A percentile compares a stretch with the other conserved stretches of the same genome.
phyloP scores from a whole-genome alignment of 2,329 filamentous ascomycete species.

The Xylaria sp. region DNA sequence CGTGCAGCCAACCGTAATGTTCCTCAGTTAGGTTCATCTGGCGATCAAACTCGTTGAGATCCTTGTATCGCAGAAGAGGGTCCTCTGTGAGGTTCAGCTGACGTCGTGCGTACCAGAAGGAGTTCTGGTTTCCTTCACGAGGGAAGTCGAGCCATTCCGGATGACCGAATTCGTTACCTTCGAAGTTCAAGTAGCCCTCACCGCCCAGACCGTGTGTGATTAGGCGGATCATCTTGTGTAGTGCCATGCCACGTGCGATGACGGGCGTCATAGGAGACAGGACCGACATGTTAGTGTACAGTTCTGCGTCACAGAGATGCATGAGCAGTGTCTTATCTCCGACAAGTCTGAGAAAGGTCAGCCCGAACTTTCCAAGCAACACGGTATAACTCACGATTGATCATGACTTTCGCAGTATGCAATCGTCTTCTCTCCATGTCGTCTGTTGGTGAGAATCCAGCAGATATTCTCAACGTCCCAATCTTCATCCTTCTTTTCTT shows the following conservation, averaged over 20 bases:
- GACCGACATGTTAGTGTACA: conserved; percentile 97
- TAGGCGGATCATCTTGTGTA: conserved; percentile 98
- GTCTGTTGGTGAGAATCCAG: conserved; percentile 89
- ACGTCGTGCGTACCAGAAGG: conserved; percentile 92
- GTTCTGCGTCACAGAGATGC: conserved; percentile 95
- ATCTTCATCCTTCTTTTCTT: conserved; percentile 88
- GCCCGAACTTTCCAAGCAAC: conserved; percentile 13
- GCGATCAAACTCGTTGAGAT: conserved; percentile 92
- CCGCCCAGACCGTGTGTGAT: conserved; percentile 91
- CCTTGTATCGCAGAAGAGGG: conserved; percentile 83
- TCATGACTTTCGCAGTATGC: conserved; percentile 98
- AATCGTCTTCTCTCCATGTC: conserved; percentile 97
- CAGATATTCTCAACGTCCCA: conserved; percentile 91
- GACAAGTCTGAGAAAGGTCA: conserved; percentile 72
- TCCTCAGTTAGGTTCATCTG: conserved; percentile 89
- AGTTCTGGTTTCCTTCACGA: conserved; percentile 90
- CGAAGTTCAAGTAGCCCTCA: conserved; percentile 98
- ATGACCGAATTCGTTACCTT: conserved; percentile 98
- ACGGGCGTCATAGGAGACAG: conserved; percentile 85
- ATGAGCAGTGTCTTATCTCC: conserved; percentile 98
- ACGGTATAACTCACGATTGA: conserved; percentile 78
- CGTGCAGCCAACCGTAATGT: conserved; percentile 90
- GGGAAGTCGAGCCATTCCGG: conserved; percentile 99
- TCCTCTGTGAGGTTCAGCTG: conserved; percentile 95
- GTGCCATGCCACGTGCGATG: conserved; percentile 88